Evolutionary conservation across 116 monocot species (phyloP).

Genomic region (Phalaenopsis hybrid): DNA sequence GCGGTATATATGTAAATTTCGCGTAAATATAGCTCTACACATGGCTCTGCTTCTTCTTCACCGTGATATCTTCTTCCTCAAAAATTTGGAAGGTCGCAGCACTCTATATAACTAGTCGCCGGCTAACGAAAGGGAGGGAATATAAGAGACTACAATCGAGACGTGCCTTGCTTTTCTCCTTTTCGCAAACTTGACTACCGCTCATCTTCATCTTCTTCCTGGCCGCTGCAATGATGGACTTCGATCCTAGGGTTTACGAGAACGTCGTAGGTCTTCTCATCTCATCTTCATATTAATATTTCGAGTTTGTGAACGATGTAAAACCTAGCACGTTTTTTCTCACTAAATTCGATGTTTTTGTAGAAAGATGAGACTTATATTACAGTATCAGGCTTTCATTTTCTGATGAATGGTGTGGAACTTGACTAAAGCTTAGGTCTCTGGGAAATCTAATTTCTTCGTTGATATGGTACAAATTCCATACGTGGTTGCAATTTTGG

Average conservation of each 20-base stretch:
- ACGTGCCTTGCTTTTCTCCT: neutral
- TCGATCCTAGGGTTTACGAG: constrained; percentile 37
- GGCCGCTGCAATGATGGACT: constrained; percentile 22
- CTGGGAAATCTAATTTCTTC: neutral
- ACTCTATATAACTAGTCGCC: neutral
- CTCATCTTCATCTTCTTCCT: neutral
- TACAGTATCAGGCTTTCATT: neutral
- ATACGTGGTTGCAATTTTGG: neutral
- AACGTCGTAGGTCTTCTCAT: constrained; percentile 19
- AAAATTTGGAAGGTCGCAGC: neutral
- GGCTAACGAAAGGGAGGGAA: neutral
- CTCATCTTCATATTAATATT: neutral
- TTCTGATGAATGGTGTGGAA: neutral
- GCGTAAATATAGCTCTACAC: no score
- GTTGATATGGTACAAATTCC: neutral
- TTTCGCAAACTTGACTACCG: neutral
- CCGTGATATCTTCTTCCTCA: no score
- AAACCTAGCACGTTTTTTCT: neutral
- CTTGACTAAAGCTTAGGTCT: neutral
- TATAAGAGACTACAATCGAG: neutral
- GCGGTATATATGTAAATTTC: no score
- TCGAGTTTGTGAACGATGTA: neutral
- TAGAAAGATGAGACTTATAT: neutral
- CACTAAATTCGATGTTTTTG: neutral
- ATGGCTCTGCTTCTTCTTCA: no score